Conservation (phyloP, 208 protist species). For the Leishmania turanica region DNA sequence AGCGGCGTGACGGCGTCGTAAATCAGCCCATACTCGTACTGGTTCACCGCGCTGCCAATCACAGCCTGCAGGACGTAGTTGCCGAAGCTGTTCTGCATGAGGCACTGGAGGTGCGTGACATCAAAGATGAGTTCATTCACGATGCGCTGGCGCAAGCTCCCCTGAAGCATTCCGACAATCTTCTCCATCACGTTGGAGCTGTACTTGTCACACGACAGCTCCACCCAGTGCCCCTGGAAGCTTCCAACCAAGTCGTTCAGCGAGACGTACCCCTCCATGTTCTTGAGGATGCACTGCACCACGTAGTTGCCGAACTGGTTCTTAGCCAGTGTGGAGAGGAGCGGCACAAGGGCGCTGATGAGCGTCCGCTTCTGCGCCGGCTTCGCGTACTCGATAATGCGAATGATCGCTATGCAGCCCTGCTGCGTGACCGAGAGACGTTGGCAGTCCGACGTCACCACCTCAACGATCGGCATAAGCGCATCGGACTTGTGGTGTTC, state of each 20-base stretch:
- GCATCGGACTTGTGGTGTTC: slow-evolving; percentile 58
- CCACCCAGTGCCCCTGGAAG: slow-evolving; percentile 66
- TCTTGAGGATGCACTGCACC: slow-evolving; percentile 82
- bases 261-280: slow-evolving; percentile 49
- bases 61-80: slow-evolving; percentile 91
- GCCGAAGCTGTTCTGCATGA: slow-evolving; percentile 82
- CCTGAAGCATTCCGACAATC: slow-evolving; percentile 55
- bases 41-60: slow-evolving; percentile 57
- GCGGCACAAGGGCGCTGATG: slow-evolving; percentile 57
- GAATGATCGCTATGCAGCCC: slow-evolving; percentile 84
- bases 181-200: slow-evolving; percentile 92
- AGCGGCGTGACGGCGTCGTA: slow-evolving; percentile 43
- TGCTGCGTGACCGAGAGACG: slow-evolving; percentile 70
- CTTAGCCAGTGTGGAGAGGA: slow-evolving; percentile 60
- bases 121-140: slow-evolving; percentile 76
- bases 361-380: slow-evolving; percentile 54
- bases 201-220: slow-evolving; percentile 85
- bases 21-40: slow-evolving; percentile 53
- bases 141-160: slow-evolving; percentile 36
- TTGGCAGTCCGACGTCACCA: slow-evolving; percentile 46
- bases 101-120: slow-evolving; percentile 44
- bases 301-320: slow-evolving; percentile 92
- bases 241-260: slow-evolving; percentile 40
- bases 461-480: slow-evolving; percentile 59
- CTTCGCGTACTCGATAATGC: slow-evolving; percentile 65